phyloP scores from a whole-genome alignment of 768 basidiomycete genomes.

The Imleria badia region DNA sequence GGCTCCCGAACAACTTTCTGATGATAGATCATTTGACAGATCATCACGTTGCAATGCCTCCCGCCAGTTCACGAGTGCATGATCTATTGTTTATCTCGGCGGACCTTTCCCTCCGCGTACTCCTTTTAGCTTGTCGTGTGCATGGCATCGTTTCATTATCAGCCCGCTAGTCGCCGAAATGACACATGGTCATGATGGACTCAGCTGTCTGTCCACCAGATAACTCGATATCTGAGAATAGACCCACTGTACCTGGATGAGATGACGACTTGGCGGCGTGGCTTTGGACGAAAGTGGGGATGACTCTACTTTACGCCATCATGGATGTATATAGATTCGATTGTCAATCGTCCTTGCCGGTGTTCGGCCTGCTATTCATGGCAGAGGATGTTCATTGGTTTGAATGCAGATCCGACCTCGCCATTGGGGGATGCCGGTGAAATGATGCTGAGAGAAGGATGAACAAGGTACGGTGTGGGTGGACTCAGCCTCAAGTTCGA shows the following conservation, averaged over 20 bases:
- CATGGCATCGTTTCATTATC: background rate
- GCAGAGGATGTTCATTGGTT: background rate
- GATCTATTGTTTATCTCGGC: background rate
- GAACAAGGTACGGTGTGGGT: background rate
- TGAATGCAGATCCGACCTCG: background rate
- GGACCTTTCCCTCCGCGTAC: background rate
- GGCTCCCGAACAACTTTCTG: background rate
- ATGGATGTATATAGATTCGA: background rate
- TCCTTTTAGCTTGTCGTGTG: constrained; percentile 7
- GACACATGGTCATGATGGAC: background rate
- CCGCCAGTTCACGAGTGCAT: background rate
- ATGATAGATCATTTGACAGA: background rate
- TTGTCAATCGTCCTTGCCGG: background rate
- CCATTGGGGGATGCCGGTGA: background rate
- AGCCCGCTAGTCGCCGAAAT: background rate
- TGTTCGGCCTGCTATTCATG: background rate
- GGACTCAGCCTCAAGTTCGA: too few species aligned
- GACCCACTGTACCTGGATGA: background rate
- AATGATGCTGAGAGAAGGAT: background rate
- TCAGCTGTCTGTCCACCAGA: background rate
- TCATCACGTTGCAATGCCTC: background rate
- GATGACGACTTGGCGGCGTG: background rate
- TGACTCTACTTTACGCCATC: background rate
- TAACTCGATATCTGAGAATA: constrained; percentile 1
- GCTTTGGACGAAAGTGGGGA: background rate